Percentiles rank a stretch among this genome's conserved stretches.
phyloP scores from a whole-genome alignment of 176 grass and related monocot genomes.

The Bothriochloa decipiens region DNA sequence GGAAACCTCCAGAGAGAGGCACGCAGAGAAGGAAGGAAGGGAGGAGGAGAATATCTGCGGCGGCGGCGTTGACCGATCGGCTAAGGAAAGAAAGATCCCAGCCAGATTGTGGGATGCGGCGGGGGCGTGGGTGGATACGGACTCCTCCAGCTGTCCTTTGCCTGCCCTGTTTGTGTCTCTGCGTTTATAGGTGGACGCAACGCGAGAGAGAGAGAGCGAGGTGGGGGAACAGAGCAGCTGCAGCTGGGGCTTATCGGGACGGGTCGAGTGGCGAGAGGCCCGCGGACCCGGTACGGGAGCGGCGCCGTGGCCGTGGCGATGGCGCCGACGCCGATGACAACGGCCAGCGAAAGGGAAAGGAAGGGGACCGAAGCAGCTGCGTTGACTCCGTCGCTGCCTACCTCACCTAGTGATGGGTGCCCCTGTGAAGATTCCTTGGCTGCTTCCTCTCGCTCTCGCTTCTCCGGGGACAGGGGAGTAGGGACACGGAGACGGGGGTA shows the following conservation, averaged over 20 bases:
- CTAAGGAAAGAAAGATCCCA: conserved; percentile 20
- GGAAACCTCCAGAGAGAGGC: neutral
- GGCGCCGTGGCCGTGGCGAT: neutral
- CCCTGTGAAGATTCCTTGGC: neutral
- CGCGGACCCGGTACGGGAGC: too few species aligned
- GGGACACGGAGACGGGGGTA: too few species aligned
- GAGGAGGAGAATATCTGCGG: neutral
- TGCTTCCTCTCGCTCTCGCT: neutral
- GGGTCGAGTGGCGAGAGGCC: too few species aligned
- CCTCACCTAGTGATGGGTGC: too few species aligned
- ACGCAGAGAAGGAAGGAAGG: too few species aligned
- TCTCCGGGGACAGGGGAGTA: neutral
- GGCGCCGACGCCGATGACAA: neutral
- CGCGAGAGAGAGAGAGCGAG: too few species aligned
- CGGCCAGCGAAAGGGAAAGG: neutral
- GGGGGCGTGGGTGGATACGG: too few species aligned
- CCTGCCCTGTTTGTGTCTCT: neutral
- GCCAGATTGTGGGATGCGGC: neutral
- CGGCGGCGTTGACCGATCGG: conserved; percentile 31
- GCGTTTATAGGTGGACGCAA: neutral
- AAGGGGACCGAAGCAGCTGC: neutral
- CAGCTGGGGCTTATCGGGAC: too few species aligned
- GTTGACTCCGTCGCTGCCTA: neutral
- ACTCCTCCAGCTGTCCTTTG: too few species aligned
- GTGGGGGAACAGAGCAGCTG: neutral